Evolutionary conservation across 2,329 filamentous ascomycete genomes (phyloP).

Genomic region (Aspergillus aculeatus): DNA sequence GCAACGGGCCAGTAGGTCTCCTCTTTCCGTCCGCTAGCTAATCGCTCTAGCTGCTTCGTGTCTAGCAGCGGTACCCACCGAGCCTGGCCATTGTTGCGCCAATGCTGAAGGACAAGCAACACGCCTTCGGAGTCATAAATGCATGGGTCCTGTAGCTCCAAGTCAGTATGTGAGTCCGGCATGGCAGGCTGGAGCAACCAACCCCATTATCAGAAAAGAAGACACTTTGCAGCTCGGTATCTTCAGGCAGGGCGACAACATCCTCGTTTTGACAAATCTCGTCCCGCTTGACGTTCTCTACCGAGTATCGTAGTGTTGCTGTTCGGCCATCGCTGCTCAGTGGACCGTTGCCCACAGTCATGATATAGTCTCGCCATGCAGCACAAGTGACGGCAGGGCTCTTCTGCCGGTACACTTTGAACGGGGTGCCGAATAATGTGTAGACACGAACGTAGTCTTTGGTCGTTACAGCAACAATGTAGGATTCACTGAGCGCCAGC

Average conservation of each 20-base stretch:
- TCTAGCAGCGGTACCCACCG: slow-evolving; percentile 91
- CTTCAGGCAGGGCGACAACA: slow-evolving; percentile 76
- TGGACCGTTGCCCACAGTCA: slow-evolving; percentile 91
- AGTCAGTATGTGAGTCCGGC: slow-evolving; percentile 9
- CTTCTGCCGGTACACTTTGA: slow-evolving; percentile 87
- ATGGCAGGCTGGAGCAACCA: slow-evolving; percentile 34
- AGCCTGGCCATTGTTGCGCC: slow-evolving; percentile 81
- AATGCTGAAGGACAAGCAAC: slow-evolving; percentile 82
- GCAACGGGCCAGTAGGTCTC: slow-evolving; percentile 96
- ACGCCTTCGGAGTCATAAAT: slow-evolving; percentile 94
- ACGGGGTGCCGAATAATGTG: slow-evolving; percentile 86
- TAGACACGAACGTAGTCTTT: slow-evolving; percentile 88
- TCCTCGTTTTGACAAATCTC: slow-evolving; percentile 95
- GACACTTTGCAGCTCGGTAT: slow-evolving; percentile 71
- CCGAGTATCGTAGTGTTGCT: slow-evolving; percentile 79
- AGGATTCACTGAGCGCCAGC: slow-evolving; percentile 87
- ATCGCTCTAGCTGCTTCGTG: slow-evolving; percentile 76
- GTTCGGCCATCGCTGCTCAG: slow-evolving; percentile 70
- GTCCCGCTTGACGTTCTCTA: slow-evolving; percentile 91
- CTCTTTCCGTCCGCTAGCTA: slow-evolving; percentile 79
- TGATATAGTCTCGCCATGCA: slow-evolving; percentile 92
- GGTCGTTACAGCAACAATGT: slow-evolving; percentile 83
- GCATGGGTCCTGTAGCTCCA: slow-evolving; percentile 70
- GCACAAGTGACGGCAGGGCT: slow-evolving; percentile 90
- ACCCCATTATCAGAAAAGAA: slow-evolving; percentile 93